Evolutionary conservation across 2,329 filamentous ascomycete genomes (phyloP), one percentile per base, ranked within the genome.

Genomic region (Cucurbitaria berberidis): DNA sequence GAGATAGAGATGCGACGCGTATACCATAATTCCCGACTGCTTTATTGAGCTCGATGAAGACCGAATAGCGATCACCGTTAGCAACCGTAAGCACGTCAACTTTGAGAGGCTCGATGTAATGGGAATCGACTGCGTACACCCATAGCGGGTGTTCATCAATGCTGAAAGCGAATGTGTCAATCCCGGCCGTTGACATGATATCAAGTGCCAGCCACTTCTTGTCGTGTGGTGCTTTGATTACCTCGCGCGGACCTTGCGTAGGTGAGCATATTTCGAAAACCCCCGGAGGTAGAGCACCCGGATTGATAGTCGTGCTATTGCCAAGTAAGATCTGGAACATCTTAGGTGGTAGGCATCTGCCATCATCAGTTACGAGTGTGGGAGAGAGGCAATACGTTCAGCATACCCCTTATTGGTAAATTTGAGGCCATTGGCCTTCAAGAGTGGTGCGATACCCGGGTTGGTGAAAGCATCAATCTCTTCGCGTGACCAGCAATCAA

Each of bases 61-160:
- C 73, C 0, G 82, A 83, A 62, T 80, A 84, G 5, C 83, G 78
- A 55, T 81, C 81, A 11, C 83, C 84, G 53, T 82, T 84, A 56
- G 74, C 73, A 4, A 85, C 61, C 0, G 67, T 62, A 19, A 85
- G 68, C 9, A 77, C 78, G 11, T 85, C 75, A 1, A 81, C 80
- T 3, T 75, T 74, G 45, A 80, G 74, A 2, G 84, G 84, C 55
- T 80, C 70, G 46, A 86, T 80, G 64, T 83, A 85, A 8, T 78
- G 71, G 2, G 80, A 82, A 52, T 85, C 84, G 45, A 83, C 78
- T 36, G 80, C 81, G 59, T 82, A 83, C 4, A 85, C 74, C 74
- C 77, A 84, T 70, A 85, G 74, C 18, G 79, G 74, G 47, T 82
- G 80, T 49, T 80, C 78, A 62, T 85, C 83, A 43, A 85, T 81